Evolutionary conservation across 331 rosid species (phyloP).

Genomic region (Quercus phellos): DNA sequence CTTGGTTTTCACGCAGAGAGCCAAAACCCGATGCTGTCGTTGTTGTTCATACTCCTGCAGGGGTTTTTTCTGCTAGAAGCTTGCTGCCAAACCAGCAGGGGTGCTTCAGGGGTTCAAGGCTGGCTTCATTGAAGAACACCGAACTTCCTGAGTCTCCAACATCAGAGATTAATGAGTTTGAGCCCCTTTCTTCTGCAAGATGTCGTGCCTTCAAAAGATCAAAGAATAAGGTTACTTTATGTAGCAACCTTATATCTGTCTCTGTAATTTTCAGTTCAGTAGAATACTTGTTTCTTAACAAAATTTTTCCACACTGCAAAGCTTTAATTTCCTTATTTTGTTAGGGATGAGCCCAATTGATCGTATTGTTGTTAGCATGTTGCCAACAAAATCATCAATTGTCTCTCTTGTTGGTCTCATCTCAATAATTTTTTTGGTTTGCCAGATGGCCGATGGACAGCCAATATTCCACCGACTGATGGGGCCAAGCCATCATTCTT

Average conservation of each 20-base stretch:
- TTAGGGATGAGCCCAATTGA: conserved; percentile 6
- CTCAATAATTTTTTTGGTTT: conserved; percentile 8
- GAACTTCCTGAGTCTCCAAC: conserved; percentile 52
- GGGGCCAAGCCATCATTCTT: conserved; percentile 71
- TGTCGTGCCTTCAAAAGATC: conserved; percentile 58
- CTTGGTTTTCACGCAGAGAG: conserved; percentile 32
- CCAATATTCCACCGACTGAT: conserved; percentile 67
- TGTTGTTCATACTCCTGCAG: conserved; percentile 62
- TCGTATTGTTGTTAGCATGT: not conserved
- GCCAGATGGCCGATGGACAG: conserved; percentile 49
- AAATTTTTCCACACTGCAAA: not conserved
- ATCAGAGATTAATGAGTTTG: conserved; percentile 48
- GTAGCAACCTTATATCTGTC: not conserved
- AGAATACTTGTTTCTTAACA: not conserved
- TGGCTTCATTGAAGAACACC: conserved; percentile 52
- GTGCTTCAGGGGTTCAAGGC: conserved; percentile 76
- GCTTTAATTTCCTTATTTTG: not conserved
- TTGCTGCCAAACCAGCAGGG: conserved; percentile 65
- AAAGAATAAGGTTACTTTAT: conserved; percentile 48
- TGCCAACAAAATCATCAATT: not conserved
- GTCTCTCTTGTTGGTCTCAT: conserved; percentile 1
- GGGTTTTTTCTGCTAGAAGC: conserved; percentile 68
- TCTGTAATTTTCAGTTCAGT: conserved; percentile 4
- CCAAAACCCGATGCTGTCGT: conserved; percentile 81
- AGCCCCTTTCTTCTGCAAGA: conserved; percentile 73